A percentile compares a stretch with the other conserved stretches of the same genome.
phyloP scores from a whole-genome alignment of 2,329 filamentous ascomycete species.

The Tolypocladium paradoxum region DNA sequence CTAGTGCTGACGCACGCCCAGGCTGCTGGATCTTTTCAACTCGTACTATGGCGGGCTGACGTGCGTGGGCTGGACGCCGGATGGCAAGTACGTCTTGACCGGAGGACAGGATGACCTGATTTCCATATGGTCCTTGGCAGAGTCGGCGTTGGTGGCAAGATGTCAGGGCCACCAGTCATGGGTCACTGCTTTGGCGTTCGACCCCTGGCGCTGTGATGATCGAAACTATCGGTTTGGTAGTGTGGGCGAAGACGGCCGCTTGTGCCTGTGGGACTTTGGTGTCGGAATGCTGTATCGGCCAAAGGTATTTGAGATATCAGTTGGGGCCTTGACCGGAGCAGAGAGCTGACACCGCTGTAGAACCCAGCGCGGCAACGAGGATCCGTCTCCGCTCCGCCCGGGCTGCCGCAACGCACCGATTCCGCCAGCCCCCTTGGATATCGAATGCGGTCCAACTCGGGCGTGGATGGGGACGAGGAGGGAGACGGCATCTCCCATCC shows the following conservation, averaged over 20 bases:
- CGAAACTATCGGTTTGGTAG: conserved; percentile 92
- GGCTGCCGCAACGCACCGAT: conserved; percentile 43
- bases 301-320: conserved; percentile 32
- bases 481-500: conserved; percentile 58
- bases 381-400: conserved; percentile 40
- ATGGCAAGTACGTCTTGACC: conserved; percentile 90
- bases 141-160: conserved; percentile 74
- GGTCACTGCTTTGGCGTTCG: conserved; percentile 89
- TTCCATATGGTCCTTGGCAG: conserved; percentile 86
- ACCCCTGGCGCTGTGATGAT: conserved; percentile 94
- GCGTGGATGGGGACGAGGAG: conserved; percentile 44
- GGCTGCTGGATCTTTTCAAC: conserved; percentile 75
- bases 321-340: not conserved
- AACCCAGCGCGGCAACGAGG: conserved; percentile 30
- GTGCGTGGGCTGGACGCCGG: conserved; percentile 94
- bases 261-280: conserved; percentile 95
- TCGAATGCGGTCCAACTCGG: conserved; percentile 62
- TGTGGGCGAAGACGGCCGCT: conserved; percentile 83
- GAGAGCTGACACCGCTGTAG: conserved; percentile 2
- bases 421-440: conserved; percentile 48
- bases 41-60: conserved; percentile 90
- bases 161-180: conserved; percentile 94
- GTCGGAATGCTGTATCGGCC: conserved; percentile 92
- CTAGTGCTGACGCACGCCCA: conserved; percentile 22
- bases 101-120: conserved; percentile 94